These are phyloP conservation scores for Monosporascus ibericus DNA, from an alignment of 2,329 filamentous ascomycete genomes.

Conservation along the genomic window DNA sequence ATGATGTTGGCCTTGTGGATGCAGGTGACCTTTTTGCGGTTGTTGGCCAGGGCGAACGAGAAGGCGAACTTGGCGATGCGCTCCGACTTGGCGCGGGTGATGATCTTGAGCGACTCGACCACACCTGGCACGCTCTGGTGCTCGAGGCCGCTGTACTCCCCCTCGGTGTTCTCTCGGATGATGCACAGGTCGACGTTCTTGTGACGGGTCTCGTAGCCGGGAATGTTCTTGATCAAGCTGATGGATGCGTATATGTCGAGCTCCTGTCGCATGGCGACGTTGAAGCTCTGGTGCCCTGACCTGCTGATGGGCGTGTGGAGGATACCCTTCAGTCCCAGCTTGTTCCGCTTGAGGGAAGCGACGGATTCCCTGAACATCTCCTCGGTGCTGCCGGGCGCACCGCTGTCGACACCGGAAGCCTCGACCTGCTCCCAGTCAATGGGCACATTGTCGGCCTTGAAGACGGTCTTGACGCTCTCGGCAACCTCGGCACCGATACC, in stretches of 20 bases:
- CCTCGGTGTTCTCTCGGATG: slow-evolving; percentile 99
- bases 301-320: slow-evolving; percentile 95
- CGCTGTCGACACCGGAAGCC: slow-evolving; percentile 82
- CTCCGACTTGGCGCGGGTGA: slow-evolving; percentile 98
- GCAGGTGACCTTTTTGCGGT: slow-evolving; percentile 98
- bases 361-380: slow-evolving; percentile 94
- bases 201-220: slow-evolving; percentile 95
- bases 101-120: slow-evolving; percentile 99
- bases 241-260: slow-evolving; percentile 99
- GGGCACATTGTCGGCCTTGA: slow-evolving; percentile 98
- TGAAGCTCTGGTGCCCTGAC: slow-evolving; percentile 98
- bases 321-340: slow-evolving; percentile 98
- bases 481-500: slow-evolving; percentile 97
- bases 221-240: slow-evolving; percentile 98
- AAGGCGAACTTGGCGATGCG: slow-evolving; percentile 99
- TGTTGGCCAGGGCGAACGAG: slow-evolving; percentile 95
- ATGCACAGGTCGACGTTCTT: slow-evolving; percentile 97
- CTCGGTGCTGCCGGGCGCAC: slow-evolving; percentile 76
- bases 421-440: slow-evolving; percentile 99
- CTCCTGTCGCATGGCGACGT: slow-evolving; percentile 97
- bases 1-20: slow-evolving; percentile 99
- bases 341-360: slow-evolving; percentile 93
- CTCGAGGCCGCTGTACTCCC: slow-evolving; percentile 98
- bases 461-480: slow-evolving; percentile 97
- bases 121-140: slow-evolving; percentile 96